phyloP scores from a whole-genome alignment of 2,329 filamentous ascomycete genomes.

The Diaporthe sp. region DNA sequence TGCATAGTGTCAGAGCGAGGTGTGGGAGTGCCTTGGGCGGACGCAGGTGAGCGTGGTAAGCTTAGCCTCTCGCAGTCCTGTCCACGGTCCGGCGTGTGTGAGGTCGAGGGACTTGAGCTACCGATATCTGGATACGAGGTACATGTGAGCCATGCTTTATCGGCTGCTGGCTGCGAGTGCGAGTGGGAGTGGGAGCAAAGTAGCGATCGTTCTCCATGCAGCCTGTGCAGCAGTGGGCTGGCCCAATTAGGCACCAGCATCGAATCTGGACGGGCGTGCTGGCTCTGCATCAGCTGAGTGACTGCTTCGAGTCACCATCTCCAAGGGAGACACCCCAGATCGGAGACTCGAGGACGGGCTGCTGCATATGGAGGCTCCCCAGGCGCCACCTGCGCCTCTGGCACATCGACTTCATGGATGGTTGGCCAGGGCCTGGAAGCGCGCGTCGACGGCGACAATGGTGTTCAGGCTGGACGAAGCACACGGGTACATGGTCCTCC shows the following conservation, averaged over 20 bases:
- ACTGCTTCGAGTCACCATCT: constrained; percentile 19
- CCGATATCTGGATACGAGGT: constrained; percentile 33
- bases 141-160: constrained; percentile 19
- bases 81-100: background rate
- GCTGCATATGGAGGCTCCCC: constrained; percentile 22
- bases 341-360: background rate
- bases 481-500: background rate
- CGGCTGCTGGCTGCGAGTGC: background rate
- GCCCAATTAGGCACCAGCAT: constrained; percentile 27
- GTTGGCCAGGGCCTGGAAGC: constrained; percentile 18
- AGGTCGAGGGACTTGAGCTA: constrained; percentile 13
- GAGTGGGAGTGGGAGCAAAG: constrained; percentile 9
- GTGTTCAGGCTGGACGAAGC: constrained; percentile 5
- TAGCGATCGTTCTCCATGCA: constrained; percentile 13
- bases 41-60: constrained; percentile 27
- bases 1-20: constrained; percentile 24
- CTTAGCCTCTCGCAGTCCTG: constrained; percentile 1
- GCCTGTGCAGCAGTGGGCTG: constrained; percentile 14
- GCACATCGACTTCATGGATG: background rate
- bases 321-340: background rate
- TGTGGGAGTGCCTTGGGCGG: constrained; percentile 15
- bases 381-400: constrained; percentile 5
- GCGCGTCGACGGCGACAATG: background rate
- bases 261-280: constrained; percentile 24
- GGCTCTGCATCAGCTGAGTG: constrained; percentile 12